Evolutionary conservation across 495 filamentous ascomycete species (phyloP), one percentile per base, ranked within the genome.

Genomic region (Talaromyces adpressus): DNA sequence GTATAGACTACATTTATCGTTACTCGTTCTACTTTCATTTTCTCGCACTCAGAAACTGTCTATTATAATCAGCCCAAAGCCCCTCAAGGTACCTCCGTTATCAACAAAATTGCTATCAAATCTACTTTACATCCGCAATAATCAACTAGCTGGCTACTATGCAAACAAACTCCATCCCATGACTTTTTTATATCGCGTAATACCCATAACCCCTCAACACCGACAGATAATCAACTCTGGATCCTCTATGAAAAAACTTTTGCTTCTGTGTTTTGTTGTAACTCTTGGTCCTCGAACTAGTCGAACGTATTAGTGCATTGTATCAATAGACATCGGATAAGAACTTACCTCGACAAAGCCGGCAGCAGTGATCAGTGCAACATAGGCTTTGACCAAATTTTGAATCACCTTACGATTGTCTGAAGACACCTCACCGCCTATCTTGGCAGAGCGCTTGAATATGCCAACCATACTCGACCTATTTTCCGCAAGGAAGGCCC

Each of bases 401-500:
- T 71, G 72, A 47, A 89, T 69, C 16, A 73, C 68, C 20, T 70
- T 66, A 5, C 75, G 73, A 49, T 77, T 73, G 25, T 79, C 76
- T 45, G 74, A 66, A 63, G 70, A 66, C 12, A 71, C 68, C 23
- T 71, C 68, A 16, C 81, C 81, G 2, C 91, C 91, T 63, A 97
- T 90, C 45, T 87, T 89, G 1, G 90, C 91, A 70, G 88, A 89
- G 54, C 91, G 82, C 75, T 99, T 99, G 70, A 98, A 91, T n/a
- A 95, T 85, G 20, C 91, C 88, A 64, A 95, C 85, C 64, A 96
- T 88, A 64, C 89, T 81, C 63, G 84, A 81, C 61, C 94, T 78
- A 71, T 96, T 92, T 65, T 93, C 89, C 22, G 79, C 74, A 59
- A 98, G 75, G 73, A 99, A 98, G 16, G 75, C 71, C 34, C 86